phyloP scores from a whole-genome alignment of 768 basidiomycete species.

The Rubroboletus pulcherrimus region DNA sequence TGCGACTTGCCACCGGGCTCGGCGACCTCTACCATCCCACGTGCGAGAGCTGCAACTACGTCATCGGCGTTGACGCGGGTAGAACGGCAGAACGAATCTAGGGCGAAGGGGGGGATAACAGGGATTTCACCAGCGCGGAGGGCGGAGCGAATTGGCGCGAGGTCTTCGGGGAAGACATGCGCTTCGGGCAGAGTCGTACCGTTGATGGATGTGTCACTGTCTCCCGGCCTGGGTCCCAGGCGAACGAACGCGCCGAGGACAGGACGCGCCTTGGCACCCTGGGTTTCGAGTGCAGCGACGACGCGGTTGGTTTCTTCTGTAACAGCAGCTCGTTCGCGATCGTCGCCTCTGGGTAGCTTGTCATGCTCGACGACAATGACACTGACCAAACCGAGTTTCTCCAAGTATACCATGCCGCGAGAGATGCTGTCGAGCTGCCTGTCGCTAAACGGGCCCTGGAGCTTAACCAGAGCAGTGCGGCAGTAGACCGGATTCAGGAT shows the following conservation, averaged over 20 bases:
- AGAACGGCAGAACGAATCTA: constrained; percentile 87
- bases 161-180: constrained; percentile 75
- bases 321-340: constrained; percentile 62
- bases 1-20: constrained; percentile 44
- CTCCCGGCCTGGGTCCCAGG: constrained; percentile 68
- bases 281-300: constrained; percentile 74
- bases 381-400: constrained; percentile 92
- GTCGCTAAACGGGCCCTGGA: constrained; percentile 94
- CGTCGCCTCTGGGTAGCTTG: constrained; percentile 60
- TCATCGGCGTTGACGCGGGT: constrained; percentile 84
- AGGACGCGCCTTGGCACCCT: constrained; percentile 85
- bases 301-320: constrained; percentile 84
- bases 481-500: constrained; percentile 80
- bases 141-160: constrained; percentile 82
- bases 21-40: constrained; percentile 69
- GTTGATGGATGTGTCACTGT: constrained; percentile 28
- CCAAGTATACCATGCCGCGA: constrained; percentile 89
- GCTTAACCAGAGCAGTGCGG: constrained; percentile 91
- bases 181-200: constrained; percentile 58
- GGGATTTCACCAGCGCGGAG: constrained; percentile 94
- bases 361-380: constrained; percentile 95
- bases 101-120: constrained; percentile 87
- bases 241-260: constrained; percentile 83
- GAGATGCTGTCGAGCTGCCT: constrained; percentile 91
- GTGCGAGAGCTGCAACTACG: constrained; percentile 81